Evolutionary conservation across 1,139 yeast species (phyloP), one percentile per base, ranked within the genome.

Genomic region (Candida sanyaensis): DNA sequence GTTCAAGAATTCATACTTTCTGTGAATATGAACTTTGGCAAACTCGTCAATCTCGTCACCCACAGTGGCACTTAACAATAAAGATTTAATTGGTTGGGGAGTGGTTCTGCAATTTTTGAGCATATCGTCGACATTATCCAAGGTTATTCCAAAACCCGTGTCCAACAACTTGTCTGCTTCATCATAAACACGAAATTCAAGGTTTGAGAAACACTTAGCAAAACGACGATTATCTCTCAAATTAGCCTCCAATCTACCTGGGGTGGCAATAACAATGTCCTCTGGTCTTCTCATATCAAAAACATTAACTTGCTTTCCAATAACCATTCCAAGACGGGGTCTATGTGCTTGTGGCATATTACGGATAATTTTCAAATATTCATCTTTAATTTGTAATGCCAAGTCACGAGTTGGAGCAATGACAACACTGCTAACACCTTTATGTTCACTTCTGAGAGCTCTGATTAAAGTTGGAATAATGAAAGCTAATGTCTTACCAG

Each of bases 361-460:
- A 4, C 50, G 46, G 23, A 61, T 51, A 10, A 83, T 66, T 54
- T 80, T 82, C 43, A 72, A 67, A 46, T 83, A 71, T 56, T 91
- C 96, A 44, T 78, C 78, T 54, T 83, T 81, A 56, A 89, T 90
- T 68, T 92, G 98, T 58, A 81, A 76, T 9, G 97, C 97, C 58
- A 92, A 77, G 67, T 92, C 97, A 71, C 98, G 82, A 6, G 98
- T 91, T 41, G 98, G 98, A 1, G 96, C 86, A 51, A 92, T 78
- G 28, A 92, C 82, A 49, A 92, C 77, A 24, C 92, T 80, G 50
- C 76, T 73, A 1, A 81, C 82, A 46, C 51, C 48, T n/a, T 32
- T 30, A 12, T 54, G 58, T n/a, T 64, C 63, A 37, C 60, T 61
- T 7, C 63, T 51, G 43, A 62, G 37, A 13, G 61, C 61, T 36